Percentiles rank a stretch among this genome's conserved stretches.
Evolutionary conservation across 108 stramenopile species (phyloP).

Genomic region (Mediolabrus comicus): DNA sequence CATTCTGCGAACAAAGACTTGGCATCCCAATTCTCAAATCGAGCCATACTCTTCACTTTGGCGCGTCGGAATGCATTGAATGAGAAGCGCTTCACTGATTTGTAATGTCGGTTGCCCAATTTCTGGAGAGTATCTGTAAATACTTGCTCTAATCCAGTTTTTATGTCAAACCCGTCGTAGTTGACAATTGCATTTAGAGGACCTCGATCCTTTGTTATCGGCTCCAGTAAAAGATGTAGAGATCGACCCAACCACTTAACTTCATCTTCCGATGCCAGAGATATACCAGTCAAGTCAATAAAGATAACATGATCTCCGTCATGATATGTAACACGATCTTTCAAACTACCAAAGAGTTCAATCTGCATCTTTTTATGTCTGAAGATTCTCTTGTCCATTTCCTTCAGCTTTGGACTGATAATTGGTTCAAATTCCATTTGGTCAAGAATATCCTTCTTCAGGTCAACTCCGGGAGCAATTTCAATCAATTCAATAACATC

Average conservation of each 20-base stretch:
- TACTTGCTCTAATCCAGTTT: slow-evolving; percentile 46
- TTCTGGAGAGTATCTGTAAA: slow-evolving; percentile 21
- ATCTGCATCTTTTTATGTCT: slow-evolving; percentile 52
- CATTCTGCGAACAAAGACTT: slow-evolving; percentile 44
- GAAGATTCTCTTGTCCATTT: slow-evolving; percentile 69
- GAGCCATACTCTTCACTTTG: slow-evolving; percentile 33
- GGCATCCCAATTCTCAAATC: slow-evolving; percentile 46
- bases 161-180: slow-evolving; percentile 62
- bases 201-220: slow-evolving; percentile 43
- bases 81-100: slow-evolving; percentile 53
- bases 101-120: slow-evolving; percentile 47
- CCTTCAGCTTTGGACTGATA: slow-evolving; percentile 54
- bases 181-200: slow-evolving; percentile 53
- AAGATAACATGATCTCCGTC: slow-evolving; percentile 56
- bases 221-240: slow-evolving; percentile 41
- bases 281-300: slow-evolving; percentile 64
- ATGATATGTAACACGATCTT: slow-evolving; percentile 53
- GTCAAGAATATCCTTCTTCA: slow-evolving; percentile 73
- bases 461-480: slow-evolving; percentile 81
- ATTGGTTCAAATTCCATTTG: slow-evolving; percentile 77
- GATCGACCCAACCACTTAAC: slow-evolving; percentile 45
- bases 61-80: slow-evolving; percentile 62
- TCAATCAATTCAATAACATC: slow-evolving; percentile 74
- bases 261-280: slow-evolving; percentile 52
- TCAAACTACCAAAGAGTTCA: slow-evolving; percentile 59